Base-by-base conservation (phyloP, 1,284 basidiomycete genomes). In the Anthracocystis panici-leucophaei region DNA sequence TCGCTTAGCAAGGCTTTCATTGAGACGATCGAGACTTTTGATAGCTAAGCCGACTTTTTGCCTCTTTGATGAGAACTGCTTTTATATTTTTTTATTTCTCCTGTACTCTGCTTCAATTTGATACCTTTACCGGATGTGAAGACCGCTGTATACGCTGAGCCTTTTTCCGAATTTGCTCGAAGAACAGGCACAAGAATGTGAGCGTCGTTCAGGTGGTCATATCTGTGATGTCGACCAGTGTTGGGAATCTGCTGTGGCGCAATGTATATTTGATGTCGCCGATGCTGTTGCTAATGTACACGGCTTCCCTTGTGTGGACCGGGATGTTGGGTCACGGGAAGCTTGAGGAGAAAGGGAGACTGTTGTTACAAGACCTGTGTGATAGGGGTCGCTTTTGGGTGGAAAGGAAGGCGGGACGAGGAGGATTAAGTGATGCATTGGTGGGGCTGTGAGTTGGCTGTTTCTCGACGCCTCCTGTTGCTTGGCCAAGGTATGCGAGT, bases 11-110 rank as follows among this genome's bases (percentile, higher is more conserved):
- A 72, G 53, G 74, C 74, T 7, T 76, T 72, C 27, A 69, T 76
- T 31, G 65, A 76, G 65, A 76, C 74, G 23, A 68, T 76, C 44
- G 74, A 76, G 56, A 76, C 74, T 29, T 76, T 76, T 23, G 74
- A 76, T 46, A 61, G 65, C 56, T 76, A 45, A 60, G 14, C 16
- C 11, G 31, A 38, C 16, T 16, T 58, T 23, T 20, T 18, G 7
- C 50, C 23, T 18, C 18, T 21, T 20, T n/a, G 35, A 29, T 11
- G 18, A 31, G 20, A 12, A 12, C 20, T 35, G 49, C 49, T 33
- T 25, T 48, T 21, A n/a, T 11, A 21, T 33, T 25, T 48, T 21
- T 29, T 11, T 21, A 44, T 44, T 18, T 49, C 23, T 25, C 20
- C 18, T 42, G 46, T 42, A 49, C 44, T 44, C 41, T 57, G 27